Base-by-base conservation (phyloP, 345 rosid species). In the Barbarea vulgaris region DNA sequence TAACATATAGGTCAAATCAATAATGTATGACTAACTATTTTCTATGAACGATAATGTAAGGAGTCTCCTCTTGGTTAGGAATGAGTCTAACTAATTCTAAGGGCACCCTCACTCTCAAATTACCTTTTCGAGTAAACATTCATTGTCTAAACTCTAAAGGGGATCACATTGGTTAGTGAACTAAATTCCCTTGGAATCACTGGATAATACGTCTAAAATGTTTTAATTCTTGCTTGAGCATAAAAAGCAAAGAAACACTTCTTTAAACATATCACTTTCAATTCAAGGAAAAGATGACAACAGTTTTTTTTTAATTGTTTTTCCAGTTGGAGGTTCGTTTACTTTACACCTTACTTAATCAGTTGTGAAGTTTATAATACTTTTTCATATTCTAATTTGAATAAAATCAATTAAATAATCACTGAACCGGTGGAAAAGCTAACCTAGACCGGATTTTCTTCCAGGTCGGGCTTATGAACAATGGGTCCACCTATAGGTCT, bases 51-150 rank as follows among this genome's bases (percentile, higher is more conserved):
- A 59, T 75, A 31, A 47, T 27, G 67, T 56, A 67, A 21, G 61
- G 34, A 17, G 39, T 19, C 33, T 48, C 25, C 60, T 25, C 52
- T 56, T 67, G 52, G 9, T 37, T 27, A 48, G 67, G 60, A 27
- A 24, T 34, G 34, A 47, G 44, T 47, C 78, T 74, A 48, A 57
- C 58, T 67, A 58, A 33, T 34, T 74, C 72, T 64, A 46, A 41
- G 63, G 47, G 37, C 56, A 64, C 10, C 41, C 62, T 36, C 51
- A 51, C 53, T 58, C 67, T 48, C 60, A 70, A n/a, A 10, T 62
- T 51, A 12, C 41, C 63, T 37, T 60, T 27, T 61, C 24, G 52
- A 13, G 44, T 62, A 36, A 36, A 62, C 1, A 24, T 62, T 30
- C 54, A 63, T 21, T 18, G 50, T 27, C 21, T n/a, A 28, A 55